These are phyloP conservation scores for Termitomyces sp. DNA, from an alignment of 768 basidiomycete genomes.

Conservation along the genomic window DNA sequence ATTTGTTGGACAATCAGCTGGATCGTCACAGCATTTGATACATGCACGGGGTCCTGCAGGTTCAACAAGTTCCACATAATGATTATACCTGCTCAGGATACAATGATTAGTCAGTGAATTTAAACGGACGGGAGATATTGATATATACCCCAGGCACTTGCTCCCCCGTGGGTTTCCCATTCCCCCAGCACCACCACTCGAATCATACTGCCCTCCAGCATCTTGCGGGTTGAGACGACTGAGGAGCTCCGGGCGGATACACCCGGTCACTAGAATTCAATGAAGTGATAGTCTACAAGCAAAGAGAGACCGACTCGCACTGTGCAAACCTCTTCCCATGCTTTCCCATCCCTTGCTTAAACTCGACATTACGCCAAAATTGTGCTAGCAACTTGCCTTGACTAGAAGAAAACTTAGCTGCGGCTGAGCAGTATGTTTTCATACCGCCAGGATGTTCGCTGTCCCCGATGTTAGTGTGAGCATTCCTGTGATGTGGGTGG, in stretches of 20 bases:
- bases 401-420: slow-evolving; percentile 28
- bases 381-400: slow-evolving; percentile 43
- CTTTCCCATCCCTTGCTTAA: slow-evolving; percentile 36
- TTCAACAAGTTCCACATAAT: slow-evolving; percentile 58
- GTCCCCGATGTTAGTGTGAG: slow-evolving; percentile 52
- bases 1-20: slow-evolving; percentile 49
- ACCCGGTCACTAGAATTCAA: slow-evolving; percentile 44
- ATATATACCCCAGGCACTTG: slow-evolving; percentile 42
- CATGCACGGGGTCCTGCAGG: slow-evolving; percentile 48
- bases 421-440: slow-evolving; percentile 49
- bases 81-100: slow-evolving; percentile 39
- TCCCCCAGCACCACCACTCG: slow-evolving; percentile 49
- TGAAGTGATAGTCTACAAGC: background rate
- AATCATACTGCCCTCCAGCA: slow-evolving; percentile 55
- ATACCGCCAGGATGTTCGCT: slow-evolving; percentile 50
- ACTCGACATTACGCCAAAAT: slow-evolving; percentile 50
- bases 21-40: slow-evolving; percentile 55
- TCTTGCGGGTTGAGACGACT: slow-evolving; percentile 43
- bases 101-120: background rate
- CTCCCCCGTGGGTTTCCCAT: slow-evolving; percentile 49
- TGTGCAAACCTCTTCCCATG: slow-evolving; percentile 42
- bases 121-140: background rate
- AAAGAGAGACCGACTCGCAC: slow-evolving; percentile 25
- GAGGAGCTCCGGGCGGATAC: slow-evolving; percentile 42
- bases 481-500: slow-evolving; percentile 28